Evolutionary conservation across 2,329 filamentous ascomycete genomes (phyloP).

Genomic region (Albifimbria verrucaria): DNA sequence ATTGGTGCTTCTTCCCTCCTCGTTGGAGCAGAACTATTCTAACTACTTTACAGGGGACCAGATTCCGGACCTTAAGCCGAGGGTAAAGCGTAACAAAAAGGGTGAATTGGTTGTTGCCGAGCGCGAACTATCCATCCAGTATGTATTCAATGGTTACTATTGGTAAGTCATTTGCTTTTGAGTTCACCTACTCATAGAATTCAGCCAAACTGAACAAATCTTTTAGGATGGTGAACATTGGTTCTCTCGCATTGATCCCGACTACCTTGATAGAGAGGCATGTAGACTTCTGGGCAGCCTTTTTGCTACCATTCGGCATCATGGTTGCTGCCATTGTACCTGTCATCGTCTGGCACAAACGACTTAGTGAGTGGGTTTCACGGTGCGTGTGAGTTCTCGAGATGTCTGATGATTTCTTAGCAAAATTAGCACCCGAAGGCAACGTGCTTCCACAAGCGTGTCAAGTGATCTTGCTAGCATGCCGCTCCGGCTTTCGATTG

Average conservation of each 20-base stretch:
- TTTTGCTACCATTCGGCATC: conserved; percentile 48
- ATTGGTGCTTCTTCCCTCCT: conserved; percentile 22
- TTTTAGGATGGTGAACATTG: conserved; percentile 57
- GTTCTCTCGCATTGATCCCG: conserved; percentile 56
- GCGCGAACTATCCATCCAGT: conserved; percentile 52
- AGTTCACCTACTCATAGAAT: background rate
- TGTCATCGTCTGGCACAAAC: background rate
- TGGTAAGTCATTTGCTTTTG: conserved; percentile 13
- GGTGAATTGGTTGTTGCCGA: conserved; percentile 39
- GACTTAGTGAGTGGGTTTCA: background rate
- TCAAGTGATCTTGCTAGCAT: background rate
- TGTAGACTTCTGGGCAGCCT: conserved; percentile 57
- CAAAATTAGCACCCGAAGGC: background rate
- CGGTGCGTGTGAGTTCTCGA: background rate
- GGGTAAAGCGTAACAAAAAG: conserved; percentile 8
- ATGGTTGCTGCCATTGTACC: background rate
- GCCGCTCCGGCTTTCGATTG: conserved; percentile 15
- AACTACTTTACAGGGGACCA: conserved; percentile 42
- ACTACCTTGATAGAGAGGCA: conserved; percentile 59
- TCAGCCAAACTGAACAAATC: background rate
- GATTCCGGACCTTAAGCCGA: conserved; percentile 48
- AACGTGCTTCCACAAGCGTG: conserved; percentile 3
- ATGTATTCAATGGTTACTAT: conserved; percentile 64
- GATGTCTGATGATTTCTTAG: background rate
- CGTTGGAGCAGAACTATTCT: background rate